A percentile compares a stretch with the other conserved stretches of the same genome.
These are phyloP conservation scores for Tulasnella calospora DNA, from an alignment of 768 basidiomycete genomes.

Conservation along the genomic window DNA sequence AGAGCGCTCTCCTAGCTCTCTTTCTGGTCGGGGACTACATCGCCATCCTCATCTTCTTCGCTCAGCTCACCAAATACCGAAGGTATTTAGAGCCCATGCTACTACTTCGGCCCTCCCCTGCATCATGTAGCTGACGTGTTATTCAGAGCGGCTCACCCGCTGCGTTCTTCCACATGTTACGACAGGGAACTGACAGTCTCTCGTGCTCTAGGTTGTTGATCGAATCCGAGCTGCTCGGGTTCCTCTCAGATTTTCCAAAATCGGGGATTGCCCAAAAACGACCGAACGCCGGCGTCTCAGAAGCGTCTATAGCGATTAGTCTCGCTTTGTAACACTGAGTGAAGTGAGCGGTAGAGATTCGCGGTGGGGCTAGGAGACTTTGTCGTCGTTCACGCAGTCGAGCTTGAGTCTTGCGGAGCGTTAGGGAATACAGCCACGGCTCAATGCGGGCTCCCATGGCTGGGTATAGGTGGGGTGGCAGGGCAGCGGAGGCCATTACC, in stretches of 20 bases:
- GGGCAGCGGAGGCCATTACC: too few species aligned
- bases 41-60: constrained; percentile 44
- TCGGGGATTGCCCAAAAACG: constrained; percentile 76
- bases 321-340: constrained; percentile 93
- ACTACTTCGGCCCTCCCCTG: constrained; percentile 41
- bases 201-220: constrained; percentile 74
- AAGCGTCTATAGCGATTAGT: constrained; percentile 85
- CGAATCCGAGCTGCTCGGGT: constrained; percentile 79
- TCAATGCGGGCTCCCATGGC: too few species aligned
- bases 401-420: too few species aligned
- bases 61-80: constrained; percentile 69
- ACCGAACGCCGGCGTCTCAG: constrained; percentile 82
- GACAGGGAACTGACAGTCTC: constrained; percentile 76
- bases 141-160: constrained; percentile 57
- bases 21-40: constrained; percentile 38
- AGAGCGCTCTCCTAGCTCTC: constrained; percentile 47
- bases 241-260: constrained; percentile 79
- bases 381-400: too few species aligned
- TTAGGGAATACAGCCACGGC: too few species aligned
- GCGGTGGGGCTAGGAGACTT: too few species aligned
- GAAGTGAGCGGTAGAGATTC: constrained; percentile 74
- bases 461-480: too few species aligned
- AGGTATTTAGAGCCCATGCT: constrained; percentile 68
- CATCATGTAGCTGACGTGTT: not conserved
- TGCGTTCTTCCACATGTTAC: constrained; percentile 72